These are phyloP conservation scores for Mycena maculata DNA, from an alignment of 768 basidiomycete species.

Conservation along the genomic window DNA sequence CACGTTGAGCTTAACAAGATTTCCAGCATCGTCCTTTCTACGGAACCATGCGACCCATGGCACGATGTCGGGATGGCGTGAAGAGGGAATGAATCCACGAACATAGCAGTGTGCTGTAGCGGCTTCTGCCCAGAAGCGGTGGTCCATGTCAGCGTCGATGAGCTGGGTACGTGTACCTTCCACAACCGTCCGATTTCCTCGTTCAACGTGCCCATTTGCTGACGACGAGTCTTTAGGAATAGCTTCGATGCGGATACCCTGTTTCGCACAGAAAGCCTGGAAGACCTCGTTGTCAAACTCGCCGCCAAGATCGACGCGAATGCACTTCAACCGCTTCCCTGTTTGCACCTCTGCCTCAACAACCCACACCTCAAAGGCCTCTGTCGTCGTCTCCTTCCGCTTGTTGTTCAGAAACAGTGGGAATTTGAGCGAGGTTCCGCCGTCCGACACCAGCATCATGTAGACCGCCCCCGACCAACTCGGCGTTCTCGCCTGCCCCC, in stretches of 20 bases:
- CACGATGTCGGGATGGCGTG: slow-evolving; percentile 27
- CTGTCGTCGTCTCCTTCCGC: too few relatives aligned
- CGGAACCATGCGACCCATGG: slow-evolving; percentile 10
- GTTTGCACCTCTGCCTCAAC: too few relatives aligned
- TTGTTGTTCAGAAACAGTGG: too few relatives aligned
- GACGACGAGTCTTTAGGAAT: slow-evolving; percentile 35
- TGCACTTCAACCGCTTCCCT: slow-evolving; percentile 21
- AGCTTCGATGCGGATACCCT: slow-evolving; percentile 34
- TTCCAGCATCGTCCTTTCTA: neutral
- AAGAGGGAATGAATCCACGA: slow-evolving; percentile 37
- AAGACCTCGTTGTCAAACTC: slow-evolving; percentile 42
- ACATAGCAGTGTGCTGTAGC: slow-evolving; percentile 36
- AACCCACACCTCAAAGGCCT: too few relatives aligned
- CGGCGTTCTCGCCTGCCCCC: too few relatives aligned
- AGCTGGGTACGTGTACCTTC: too few relatives aligned
- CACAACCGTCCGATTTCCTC: slow-evolving; percentile 32
- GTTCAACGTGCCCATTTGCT: slow-evolving; percentile 41
- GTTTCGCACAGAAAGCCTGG: slow-evolving; percentile 21
- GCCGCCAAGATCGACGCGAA: slow-evolving; percentile 40
- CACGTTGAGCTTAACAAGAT: slow-evolving; percentile 4
- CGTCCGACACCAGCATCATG: too few relatives aligned
- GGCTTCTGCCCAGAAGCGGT: slow-evolving; percentile 11
- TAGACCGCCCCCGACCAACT: too few relatives aligned
- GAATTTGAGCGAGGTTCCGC: too few relatives aligned
- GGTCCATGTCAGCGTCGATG: neutral